phyloP scores from a whole-genome alignment of 257 asterid species.

The Gentiana macrophylla region DNA sequence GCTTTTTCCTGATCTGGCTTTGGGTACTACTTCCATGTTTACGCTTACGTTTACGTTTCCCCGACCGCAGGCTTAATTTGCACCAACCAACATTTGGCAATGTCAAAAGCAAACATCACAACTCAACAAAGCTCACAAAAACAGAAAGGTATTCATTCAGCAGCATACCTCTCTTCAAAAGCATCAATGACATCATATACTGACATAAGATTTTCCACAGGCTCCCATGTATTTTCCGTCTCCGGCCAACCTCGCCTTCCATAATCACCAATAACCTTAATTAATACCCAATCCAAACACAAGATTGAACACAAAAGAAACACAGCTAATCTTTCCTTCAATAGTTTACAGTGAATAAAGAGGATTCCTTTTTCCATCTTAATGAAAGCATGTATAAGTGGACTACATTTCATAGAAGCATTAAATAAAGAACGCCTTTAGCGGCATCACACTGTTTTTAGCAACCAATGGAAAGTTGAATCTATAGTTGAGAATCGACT shows the following conservation, averaged over 20 bases:
- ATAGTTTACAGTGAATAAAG: too few species aligned
- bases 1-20: conserved; percentile 55
- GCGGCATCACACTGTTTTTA: too few species aligned
- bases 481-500: too few species aligned
- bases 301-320: too few species aligned
- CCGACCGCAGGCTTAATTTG: conserved; percentile 38
- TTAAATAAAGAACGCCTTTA: too few species aligned
- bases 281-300: neutral
- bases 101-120: conserved; percentile 12
- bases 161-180: conserved; percentile 66
- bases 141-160: conserved; percentile 7
- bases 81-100: conserved; percentile 10
- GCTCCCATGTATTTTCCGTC: conserved; percentile 91
- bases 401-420: too few species aligned
- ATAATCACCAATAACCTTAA: conserved; percentile 9
- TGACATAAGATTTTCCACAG: conserved; percentile 52
- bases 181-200: conserved; percentile 61
- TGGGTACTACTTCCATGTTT: conserved; percentile 33
- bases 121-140: conserved; percentile 4
- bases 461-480: too few species aligned
- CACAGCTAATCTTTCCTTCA: too few species aligned
- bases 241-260: conserved; percentile 95
- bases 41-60: conserved; percentile 74
- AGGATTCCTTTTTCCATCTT: too few species aligned
- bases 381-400: too few species aligned